Conservation (phyloP, 179 eudicot genomes). For the Beta macrorhiza region DNA sequence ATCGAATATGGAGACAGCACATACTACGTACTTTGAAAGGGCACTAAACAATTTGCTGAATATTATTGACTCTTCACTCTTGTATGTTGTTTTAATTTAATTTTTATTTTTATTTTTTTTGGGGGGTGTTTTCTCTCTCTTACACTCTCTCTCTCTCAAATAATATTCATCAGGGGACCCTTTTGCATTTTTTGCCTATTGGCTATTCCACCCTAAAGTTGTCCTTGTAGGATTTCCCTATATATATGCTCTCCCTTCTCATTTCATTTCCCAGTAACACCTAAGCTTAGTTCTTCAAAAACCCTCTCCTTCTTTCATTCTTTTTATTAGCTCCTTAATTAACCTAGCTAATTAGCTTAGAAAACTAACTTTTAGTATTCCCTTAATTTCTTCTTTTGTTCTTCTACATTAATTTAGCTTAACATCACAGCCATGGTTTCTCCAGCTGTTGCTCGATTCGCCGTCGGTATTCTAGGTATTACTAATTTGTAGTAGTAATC, state of each 20-base stretch:
- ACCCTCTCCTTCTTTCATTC: neutral
- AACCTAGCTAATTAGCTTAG: neutral
- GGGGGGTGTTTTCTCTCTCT: neutral
- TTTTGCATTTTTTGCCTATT: neutral
- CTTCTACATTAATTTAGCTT: neutral
- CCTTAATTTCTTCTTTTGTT: neutral
- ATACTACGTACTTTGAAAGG: constrained; percentile 26
- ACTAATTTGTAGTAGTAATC: constrained; percentile 7
- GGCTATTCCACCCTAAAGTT: constrained; percentile 11
- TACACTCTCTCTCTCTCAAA: neutral
- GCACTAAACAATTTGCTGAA: constrained; percentile 23
- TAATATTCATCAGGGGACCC: constrained; percentile 7
- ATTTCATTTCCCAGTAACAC: constrained; percentile 25
- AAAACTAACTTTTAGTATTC: neutral
- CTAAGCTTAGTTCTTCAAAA: neutral
- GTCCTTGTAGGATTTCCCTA: constrained; percentile 23
- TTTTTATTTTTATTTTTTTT: neutral
- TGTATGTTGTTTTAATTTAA: neutral
- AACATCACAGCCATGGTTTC: constrained; percentile 30
- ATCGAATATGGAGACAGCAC: constrained; percentile 33
- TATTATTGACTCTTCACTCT: neutral
- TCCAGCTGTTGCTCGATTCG: constrained; percentile 29
- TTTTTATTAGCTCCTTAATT: neutral
- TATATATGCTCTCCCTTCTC: constrained; percentile 31
- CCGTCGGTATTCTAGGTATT: constrained; percentile 41